Conservation (phyloP, 768 basidiomycete species). For the Leccinum pellstonianum region DNA sequence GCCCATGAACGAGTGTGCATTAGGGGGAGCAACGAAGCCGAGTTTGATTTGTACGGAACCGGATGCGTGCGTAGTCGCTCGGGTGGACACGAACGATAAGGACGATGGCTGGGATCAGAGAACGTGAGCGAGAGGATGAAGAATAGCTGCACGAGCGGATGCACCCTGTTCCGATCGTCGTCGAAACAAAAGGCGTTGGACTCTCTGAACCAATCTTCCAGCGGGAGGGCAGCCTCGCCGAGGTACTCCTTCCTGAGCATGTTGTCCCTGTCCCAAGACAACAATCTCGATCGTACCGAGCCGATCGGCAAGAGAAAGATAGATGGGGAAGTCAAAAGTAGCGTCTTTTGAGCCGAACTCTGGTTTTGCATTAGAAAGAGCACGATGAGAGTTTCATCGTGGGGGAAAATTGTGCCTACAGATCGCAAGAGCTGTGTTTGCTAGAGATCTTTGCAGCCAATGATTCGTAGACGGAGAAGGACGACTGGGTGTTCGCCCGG, state of each 20-base stretch:
- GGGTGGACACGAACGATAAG: constrained; percentile 46
- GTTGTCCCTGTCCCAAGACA: constrained; percentile 92
- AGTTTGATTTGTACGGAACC: too few species aligned
- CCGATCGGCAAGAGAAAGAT: constrained; percentile 68
- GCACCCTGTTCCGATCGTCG: constrained; percentile 65
- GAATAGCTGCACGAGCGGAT: constrained; percentile 23
- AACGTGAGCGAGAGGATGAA: constrained; percentile 1
- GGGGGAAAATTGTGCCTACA: constrained; percentile 46
- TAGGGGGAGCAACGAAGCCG: too few species aligned
- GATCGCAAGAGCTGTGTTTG: constrained; percentile 70
- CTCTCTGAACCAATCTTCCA: constrained; percentile 79
- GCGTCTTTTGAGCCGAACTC: constrained; percentile 73
- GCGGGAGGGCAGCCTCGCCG: constrained; percentile 77
- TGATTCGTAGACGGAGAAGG: constrained; percentile 63
- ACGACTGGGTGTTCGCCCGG: constrained; percentile 70
- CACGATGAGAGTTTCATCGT: background rate
- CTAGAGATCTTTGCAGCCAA: constrained; percentile 63
- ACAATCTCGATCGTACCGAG: constrained; percentile 80
- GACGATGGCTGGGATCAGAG: constrained; percentile 42
- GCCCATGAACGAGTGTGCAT: too few species aligned
- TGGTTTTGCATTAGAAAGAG: too few species aligned
- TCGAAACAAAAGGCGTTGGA: constrained; percentile 49
- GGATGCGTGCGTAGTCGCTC: constrained; percentile 41
- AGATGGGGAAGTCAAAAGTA: constrained; percentile 89
- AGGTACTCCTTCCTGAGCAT: constrained; percentile 85